These are phyloP conservation scores for Schizopora paradoxa DNA, from an alignment of 1,284 basidiomycete species.

Conservation along the genomic window DNA sequence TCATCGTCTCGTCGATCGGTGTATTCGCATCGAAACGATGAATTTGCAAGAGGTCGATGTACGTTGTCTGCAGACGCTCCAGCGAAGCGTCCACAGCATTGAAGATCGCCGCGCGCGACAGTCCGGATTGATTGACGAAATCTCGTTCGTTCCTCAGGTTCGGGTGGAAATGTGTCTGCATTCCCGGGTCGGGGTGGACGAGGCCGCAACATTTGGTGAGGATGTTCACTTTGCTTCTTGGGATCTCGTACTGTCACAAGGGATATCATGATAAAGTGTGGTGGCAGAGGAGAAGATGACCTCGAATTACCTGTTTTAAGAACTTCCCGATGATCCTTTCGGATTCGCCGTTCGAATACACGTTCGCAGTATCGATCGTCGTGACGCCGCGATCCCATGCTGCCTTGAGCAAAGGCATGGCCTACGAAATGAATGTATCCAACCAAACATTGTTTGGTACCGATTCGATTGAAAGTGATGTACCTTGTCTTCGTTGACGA, in stretches of 20 bases:
- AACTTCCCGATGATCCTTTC: constrained; percentile 47
- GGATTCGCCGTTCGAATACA: constrained; percentile 48
- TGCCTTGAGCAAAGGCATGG: constrained; percentile 37
- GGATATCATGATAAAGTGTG: neutral
- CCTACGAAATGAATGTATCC: constrained; percentile 8
- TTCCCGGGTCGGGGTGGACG: constrained; percentile 20
- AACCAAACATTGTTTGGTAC: neutral
- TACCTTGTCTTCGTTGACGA: constrained; percentile 40
- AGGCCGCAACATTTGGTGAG: constrained; percentile 34
- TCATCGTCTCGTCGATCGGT: constrained; percentile 40
- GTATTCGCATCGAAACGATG: constrained; percentile 35
- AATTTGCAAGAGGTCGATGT: constrained; percentile 44
- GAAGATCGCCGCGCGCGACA: constrained; percentile 40
- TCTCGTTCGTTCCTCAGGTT: constrained; percentile 24
- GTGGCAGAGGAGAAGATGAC: neutral
- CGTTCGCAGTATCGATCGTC: constrained; percentile 53
- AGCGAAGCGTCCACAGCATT: constrained; percentile 41
- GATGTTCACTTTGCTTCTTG: constrained; percentile 46
- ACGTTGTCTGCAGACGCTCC: constrained; percentile 35
- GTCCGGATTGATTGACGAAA: constrained; percentile 40
- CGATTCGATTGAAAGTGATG: neutral
- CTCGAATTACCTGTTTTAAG: constrained; percentile 35
- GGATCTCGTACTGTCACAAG: constrained; percentile 42
- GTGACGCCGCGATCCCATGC: constrained; percentile 43
- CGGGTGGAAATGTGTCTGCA: constrained; percentile 17